Evolutionary conservation across 345 rosid species (phyloP), one percentile per base, ranked within the genome.

Genomic region (Cardamine chenopodiifolia): DNA sequence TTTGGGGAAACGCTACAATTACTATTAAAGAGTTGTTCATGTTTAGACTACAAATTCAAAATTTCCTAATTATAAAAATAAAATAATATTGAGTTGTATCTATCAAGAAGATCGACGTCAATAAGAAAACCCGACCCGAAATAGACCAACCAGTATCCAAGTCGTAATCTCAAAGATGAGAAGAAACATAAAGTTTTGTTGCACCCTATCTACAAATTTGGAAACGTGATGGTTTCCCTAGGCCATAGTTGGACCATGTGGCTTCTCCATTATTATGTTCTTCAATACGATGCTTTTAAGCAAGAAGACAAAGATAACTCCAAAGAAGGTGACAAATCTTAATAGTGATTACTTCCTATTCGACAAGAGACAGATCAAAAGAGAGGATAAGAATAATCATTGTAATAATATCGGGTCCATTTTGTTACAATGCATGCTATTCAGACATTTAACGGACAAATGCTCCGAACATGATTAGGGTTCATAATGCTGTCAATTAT

Each of bases 361-460:
- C 69, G 81, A 78, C 80, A 77, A 77, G 62, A 71, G 71, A 77
- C 80, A 77, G 76, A 71, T 77, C 80, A 57, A 77, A 77, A 77
- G 76, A 63, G 61, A 19, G 72, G 80, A 77, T 77, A 70, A 64
- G 80, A 70, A 63, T 71, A 3, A 77, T 77, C 72, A 70, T 77
- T 76, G 80, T 70, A 77, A 77, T 71, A 65, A 55, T 32, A 63
- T 32, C 17, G 80, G 80, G 80, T 77, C 80, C 80, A 77, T 71
- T 77, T 26, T 70, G 11, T 18, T 55, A 70, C 65, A 50, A 62
- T 55, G 45, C 7, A 70, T 55, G 35, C 11, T 59, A 15, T 62
- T 52, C 58, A 19, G 67, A 77, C 71, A 64, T 77, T 62, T 63
- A 64, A 70, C 45, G 71, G 29, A 64, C 45, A 77, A 70, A 64